phyloP scores from a whole-genome alignment of 768 basidiomycete genomes.

The Tricholoma matsutake region DNA sequence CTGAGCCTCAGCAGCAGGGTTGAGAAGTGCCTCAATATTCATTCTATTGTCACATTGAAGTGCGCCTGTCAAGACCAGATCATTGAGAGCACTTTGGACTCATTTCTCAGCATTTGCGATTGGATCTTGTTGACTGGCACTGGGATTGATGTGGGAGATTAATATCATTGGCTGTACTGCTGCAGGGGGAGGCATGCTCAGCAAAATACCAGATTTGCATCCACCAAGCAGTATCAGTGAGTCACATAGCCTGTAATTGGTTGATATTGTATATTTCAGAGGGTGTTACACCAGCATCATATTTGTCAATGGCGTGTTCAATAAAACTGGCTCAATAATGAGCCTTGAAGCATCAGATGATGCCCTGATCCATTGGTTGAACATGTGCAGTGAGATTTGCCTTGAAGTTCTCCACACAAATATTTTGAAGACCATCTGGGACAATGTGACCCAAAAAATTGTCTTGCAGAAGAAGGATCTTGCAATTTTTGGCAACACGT shows the following conservation, averaged over 20 bases:
- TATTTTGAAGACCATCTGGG: neutral
- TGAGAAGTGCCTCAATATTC: conserved; percentile 26
- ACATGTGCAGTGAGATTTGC: neutral
- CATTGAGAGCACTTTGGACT: neutral
- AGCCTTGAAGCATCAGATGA: neutral
- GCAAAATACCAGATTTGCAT: too few species aligned
- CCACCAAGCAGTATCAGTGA: neutral
- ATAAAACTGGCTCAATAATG: neutral
- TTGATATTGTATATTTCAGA: neutral
- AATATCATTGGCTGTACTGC: too few species aligned
- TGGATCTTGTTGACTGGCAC: neutral
- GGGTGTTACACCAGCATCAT: neutral
- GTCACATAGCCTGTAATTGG: neutral
- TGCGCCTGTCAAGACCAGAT: conserved; percentile 20
- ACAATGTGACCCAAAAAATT: neutral
- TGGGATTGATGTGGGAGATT: too few species aligned
- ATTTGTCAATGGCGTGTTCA: neutral
- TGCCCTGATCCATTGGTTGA: neutral
- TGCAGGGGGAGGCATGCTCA: too few species aligned
- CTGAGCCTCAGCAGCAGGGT: conserved; percentile 23
- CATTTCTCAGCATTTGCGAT: neutral
- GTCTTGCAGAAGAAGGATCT: too few species aligned
- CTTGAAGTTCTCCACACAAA: neutral
- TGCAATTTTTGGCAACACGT: too few species aligned
- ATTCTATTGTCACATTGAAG: conserved; percentile 23